Percentiles rank a stretch among this genome's conserved stretches.
Evolutionary conservation across 805 yeast species (phyloP).

Genomic region (Pichia membranifaciens): DNA sequence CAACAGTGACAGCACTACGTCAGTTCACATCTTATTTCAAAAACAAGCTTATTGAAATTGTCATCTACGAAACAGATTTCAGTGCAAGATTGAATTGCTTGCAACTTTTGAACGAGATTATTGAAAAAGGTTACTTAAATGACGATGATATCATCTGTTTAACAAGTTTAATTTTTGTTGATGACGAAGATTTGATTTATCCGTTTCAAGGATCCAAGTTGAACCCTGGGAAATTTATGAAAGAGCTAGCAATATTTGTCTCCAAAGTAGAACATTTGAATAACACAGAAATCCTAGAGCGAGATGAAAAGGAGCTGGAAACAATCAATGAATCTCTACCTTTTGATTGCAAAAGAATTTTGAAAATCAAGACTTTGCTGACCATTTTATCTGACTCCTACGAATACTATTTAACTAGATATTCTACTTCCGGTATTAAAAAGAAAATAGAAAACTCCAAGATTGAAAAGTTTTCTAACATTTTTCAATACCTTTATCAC

Average conservation of each 20-base stretch:
- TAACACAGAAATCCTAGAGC: slow-evolving; percentile 33
- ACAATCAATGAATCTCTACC: slow-evolving; percentile 17
- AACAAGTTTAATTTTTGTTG: slow-evolving; percentile 34
- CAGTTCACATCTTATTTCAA: slow-evolving; percentile 76
- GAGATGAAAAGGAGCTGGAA: slow-evolving; percentile 30
- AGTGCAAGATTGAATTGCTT: slow-evolving; percentile 50
- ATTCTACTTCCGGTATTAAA: slow-evolving; percentile 12
- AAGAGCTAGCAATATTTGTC: slow-evolving; percentile 53
- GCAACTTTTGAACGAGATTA: slow-evolving; percentile 47
- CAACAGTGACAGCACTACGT: slow-evolving; percentile 56
- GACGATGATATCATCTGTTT: slow-evolving; percentile 47
- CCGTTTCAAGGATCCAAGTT: slow-evolving; percentile 22
- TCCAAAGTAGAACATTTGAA: slow-evolving; percentile 38
- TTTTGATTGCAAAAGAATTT: slow-evolving; percentile 26
- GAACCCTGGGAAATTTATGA: slow-evolving; percentile 26
- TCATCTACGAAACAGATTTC: slow-evolving; percentile 47
- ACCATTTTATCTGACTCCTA: slow-evolving; percentile 28
- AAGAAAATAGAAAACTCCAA: slow-evolving; percentile 15
- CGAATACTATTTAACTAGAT: slow-evolving; percentile 20
- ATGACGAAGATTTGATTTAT: slow-evolving; percentile 22
- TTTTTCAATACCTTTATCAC: slow-evolving; percentile 32
- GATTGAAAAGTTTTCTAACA: slow-evolving; percentile 18
- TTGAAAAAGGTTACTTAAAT: slow-evolving; percentile 57
- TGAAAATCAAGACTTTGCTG: slow-evolving; percentile 27
- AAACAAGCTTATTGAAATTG: slow-evolving; percentile 58